Base-by-base conservation (phyloP, 2,329 filamentous ascomycete genomes). In the Venturia asperata region DNA sequence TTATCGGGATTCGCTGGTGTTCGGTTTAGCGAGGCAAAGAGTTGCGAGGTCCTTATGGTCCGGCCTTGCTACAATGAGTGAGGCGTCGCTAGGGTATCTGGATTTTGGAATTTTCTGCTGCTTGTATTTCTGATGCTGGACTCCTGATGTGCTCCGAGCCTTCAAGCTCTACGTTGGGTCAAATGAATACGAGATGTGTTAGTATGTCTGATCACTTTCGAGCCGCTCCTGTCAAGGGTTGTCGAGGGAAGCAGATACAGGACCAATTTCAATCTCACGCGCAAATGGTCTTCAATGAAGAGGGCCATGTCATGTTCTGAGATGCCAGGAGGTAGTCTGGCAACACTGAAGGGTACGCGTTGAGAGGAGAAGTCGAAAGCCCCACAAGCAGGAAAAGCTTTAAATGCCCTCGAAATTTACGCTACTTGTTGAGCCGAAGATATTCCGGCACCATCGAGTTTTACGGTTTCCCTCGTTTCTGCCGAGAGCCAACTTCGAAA, bases 181-280 rank as follows among this genome's bases (percentile, higher is more conserved):
- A 47, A 47, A 10, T 47, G 19, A n/a, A n/a, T 19, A 58, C 30
- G 1, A 37, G 15, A 34, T 58, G 7, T 9, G 37, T 10, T n/a
- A 11, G 52, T 58, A 58, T 58, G 52, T 58, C 9, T 37, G 52
- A 58, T 58, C 52, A 58, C 52, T 37, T 58, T 77, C 79, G 79
- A 81, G 76, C 79, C 78, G 76, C 78, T 77, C 74, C 52, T 74
- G 80, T 80, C 76, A 77, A 76, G 71, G 70, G 69, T 74, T 74
- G 77, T 80, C 78, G 74, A 74, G 75, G 79, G 79, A 78, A 77
- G 79, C 77, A 81, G 79, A 81, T 81, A 81, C 79, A 74, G 78
- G 78, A 78, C 77, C 37, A 63, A 62, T 47, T 65, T 76, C 72
- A 68, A 66, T 81, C 78, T 81, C 68, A 75, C 78, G 75, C 78